phyloP scores from a whole-genome alignment of 441 rosid genomes.

The Aleurites moluccanus region DNA sequence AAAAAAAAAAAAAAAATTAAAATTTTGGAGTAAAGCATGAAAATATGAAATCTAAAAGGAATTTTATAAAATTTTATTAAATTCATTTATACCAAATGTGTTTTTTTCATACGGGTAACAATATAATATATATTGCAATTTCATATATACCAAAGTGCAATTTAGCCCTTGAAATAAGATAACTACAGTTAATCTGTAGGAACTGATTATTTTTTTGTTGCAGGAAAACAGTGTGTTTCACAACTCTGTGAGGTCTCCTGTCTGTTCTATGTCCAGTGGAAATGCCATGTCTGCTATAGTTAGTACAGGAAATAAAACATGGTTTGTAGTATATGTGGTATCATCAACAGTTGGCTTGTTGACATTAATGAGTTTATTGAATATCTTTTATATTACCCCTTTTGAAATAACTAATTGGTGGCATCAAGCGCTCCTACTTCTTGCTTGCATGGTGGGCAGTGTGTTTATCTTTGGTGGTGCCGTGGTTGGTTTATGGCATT shows the following conservation, averaged over 20 bases:
- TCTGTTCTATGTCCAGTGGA: constrained; percentile 37
- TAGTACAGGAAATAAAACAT: constrained; percentile 59
- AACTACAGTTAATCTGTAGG: too few relatives aligned
- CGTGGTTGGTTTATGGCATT: constrained; percentile 63
- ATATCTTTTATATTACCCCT: constrained; percentile 57
- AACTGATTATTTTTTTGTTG: not conserved
- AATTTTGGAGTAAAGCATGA: too few relatives aligned
- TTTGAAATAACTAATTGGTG: constrained; percentile 52
- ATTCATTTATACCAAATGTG: too few relatives aligned
- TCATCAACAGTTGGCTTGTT: constrained; percentile 58
- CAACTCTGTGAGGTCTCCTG: constrained; percentile 29
- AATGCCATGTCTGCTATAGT: constrained; percentile 59
- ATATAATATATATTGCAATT: too few relatives aligned
- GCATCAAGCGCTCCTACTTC: constrained; percentile 63
- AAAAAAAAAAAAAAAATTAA: too few relatives aligned
- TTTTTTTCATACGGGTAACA: too few relatives aligned
- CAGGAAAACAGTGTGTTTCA: constrained; percentile 66
- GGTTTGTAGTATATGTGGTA: constrained; percentile 64
- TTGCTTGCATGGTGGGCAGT: constrained; percentile 62
- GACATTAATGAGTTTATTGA: constrained; percentile 36
- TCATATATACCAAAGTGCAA: too few relatives aligned
- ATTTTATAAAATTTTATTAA: too few relatives aligned
- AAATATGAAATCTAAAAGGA: too few relatives aligned
- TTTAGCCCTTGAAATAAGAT: too few relatives aligned
- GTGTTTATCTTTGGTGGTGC: constrained; percentile 64